Base-by-base conservation (phyloP, 805 yeast species). In the Metschnikowia continentalis region DNA sequence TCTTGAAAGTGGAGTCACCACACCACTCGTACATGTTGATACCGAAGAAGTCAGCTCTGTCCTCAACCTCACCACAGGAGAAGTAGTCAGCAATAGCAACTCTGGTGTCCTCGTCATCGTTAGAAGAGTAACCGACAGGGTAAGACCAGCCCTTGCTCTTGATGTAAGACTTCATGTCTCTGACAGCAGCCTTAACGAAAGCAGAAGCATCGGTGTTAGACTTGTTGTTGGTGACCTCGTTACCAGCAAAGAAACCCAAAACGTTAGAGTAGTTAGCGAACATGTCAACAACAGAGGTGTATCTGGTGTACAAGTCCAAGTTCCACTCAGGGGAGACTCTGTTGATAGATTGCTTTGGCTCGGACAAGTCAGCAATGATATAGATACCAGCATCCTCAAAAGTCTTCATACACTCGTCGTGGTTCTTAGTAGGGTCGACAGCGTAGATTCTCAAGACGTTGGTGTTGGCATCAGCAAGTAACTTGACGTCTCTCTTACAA, bases 201-300 rank as follows among this genome's bases (percentile, higher is more conserved):
- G 97, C 90, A 30, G 97, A 90, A 32, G 97, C 88, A 59, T 83
- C 85, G 13, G 97, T 88, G 70, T 89, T 91, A 45, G 90, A 73
- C 41, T 70, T 72, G 64, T 88, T 90, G 70, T 91, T 92, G 53
- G 92, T 82, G 48, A 94, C 98, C 78, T 92, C 99, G 71, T 94
- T 94, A 54, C 98, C 99, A 30, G 98, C 98, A 71, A 92, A 91
- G 79, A 89, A 91, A 2, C 98, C 99, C 56, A 92, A 76, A 17
- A 89, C 80, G 70, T 92, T 92, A 44, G 84, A 71, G 72, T 91
- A 92, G 60, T 79, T 75, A 52, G 83, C 81, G 74, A 94, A 81
- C 59, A 79, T 72, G 69, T 94, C 97, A 51, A 94, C 82, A 35
- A 92, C 97, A 26, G 77, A 70, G 45, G 86, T 83, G 75, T 92